Evolutionary conservation across 371 early-diverging fungal genomes (phyloP).

Genomic region (Mortierella sp.): DNA sequence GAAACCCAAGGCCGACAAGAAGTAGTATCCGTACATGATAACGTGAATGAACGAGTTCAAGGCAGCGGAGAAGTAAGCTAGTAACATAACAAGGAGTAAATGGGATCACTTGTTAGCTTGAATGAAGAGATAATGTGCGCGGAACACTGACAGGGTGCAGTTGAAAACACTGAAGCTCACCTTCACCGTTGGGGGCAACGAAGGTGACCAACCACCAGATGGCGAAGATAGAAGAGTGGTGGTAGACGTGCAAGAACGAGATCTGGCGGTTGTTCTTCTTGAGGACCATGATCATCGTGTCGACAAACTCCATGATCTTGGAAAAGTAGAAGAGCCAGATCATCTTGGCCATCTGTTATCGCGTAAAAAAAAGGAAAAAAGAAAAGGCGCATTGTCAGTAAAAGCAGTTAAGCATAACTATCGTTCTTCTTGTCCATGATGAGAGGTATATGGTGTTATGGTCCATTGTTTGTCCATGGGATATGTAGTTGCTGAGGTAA

Average conservation of each 20-base stretch:
- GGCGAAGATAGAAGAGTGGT: slow-evolving; percentile 72
- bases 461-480: background rate
- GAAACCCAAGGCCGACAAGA: slow-evolving; percentile 60
- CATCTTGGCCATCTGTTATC: slow-evolving; percentile 64
- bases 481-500: background rate
- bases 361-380: background rate
- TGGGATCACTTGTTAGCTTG: background rate
- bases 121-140: background rate
- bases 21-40: slow-evolving; percentile 77
- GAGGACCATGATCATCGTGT: slow-evolving; percentile 76
- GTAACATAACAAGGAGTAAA: background rate
- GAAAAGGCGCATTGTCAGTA: background rate
- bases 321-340: slow-evolving; percentile 72
- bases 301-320: slow-evolving; percentile 73
- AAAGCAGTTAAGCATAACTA: no score
- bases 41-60: slow-evolving; percentile 76
- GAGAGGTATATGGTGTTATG: background rate
- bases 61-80: slow-evolving; percentile 69
- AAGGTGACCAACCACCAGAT: slow-evolving; percentile 73
- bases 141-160: background rate
- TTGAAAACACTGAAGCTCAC: slow-evolving; percentile 17
- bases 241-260: slow-evolving; percentile 78
- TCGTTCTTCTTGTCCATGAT: no score
- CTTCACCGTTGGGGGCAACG: slow-evolving; percentile 72
- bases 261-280: slow-evolving; percentile 77